phyloP scores from a whole-genome alignment of 164 flowering plant species.

The Berberis thunbergii region DNA sequence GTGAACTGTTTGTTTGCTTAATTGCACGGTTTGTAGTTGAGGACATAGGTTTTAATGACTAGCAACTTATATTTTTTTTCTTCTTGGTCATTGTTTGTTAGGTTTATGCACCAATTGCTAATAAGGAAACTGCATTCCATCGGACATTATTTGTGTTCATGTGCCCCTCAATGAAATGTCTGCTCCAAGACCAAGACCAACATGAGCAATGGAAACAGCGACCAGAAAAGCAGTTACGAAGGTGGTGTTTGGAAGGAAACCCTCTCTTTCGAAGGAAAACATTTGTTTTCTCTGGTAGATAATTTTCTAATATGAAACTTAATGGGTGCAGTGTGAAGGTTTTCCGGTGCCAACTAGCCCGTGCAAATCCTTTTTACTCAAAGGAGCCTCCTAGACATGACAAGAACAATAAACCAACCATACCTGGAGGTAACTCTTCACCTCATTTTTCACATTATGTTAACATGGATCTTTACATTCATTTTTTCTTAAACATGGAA shows the following conservation, averaged over 20 bases:
- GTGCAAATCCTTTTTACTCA: slow-evolving; percentile 65
- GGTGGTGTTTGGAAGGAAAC: slow-evolving; percentile 30
- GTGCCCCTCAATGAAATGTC: slow-evolving; percentile 80
- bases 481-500: no score
- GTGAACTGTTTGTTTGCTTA: no score
- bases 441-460: background rate
- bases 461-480: background rate
- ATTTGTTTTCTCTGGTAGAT: background rate
- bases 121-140: slow-evolving; percentile 64
- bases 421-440: slow-evolving; percentile 44
- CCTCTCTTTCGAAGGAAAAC: background rate
- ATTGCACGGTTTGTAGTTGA: no score
- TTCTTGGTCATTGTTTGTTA: slow-evolving; percentile 15
- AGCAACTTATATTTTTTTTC: background rate
- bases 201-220: slow-evolving; percentile 72
- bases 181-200: slow-evolving; percentile 66
- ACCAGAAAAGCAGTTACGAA: slow-evolving; percentile 44
- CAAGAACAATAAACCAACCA: slow-evolving; percentile 44
- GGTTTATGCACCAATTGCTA: slow-evolving; percentile 73
- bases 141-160: slow-evolving; percentile 73
- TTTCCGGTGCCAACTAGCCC: slow-evolving; percentile 73
- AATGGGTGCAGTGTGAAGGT: slow-evolving; percentile 71
- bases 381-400: slow-evolving; percentile 47
- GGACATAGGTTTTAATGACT: no score
- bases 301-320: slow-evolving; percentile 14